Evolutionary conservation across 768 basidiomycete genomes (phyloP), one percentile per base, ranked within the genome.

Genomic region (Lactifluus pinguis): DNA sequence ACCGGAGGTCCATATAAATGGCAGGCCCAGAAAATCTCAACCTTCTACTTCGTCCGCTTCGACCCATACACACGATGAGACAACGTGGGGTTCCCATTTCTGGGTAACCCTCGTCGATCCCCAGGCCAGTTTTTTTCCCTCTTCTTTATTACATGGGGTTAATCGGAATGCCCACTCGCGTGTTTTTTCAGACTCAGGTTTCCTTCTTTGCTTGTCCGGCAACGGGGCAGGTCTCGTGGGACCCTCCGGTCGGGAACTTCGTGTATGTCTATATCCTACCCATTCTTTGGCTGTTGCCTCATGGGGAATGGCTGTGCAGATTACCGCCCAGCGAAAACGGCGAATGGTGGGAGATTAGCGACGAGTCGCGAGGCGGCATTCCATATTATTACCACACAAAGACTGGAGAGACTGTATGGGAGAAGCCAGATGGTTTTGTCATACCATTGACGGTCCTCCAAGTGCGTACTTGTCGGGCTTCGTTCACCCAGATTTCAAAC

Each of bases 341-440:
- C 45, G 92, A 95, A 71, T 97, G 94, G 93, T 98, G 94, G 94
- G 94, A 97, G 72, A 80, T 97, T 61, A 78, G 78, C 49, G 94
- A 98, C 70, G 88, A 92, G 41, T 82, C 85, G 49, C 80, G 91
- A 54, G 87, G 85, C 49, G 90, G 90, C 34, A 76, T 93, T 58
- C 84, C 89, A 4, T 98, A 98, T 71, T 98, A 93, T 74, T 95
- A 95, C 73, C 93, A 95, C 68, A 97, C 93, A 10, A 87, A 92
- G 72, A 86, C 90, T 1, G 86, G 87, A 1, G 87, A 91, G 67
- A 95, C 94, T 1, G 87, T 91, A 39, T 98, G 94, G 94, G 91
- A 91, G 60, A 81, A 87, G n/a, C 94, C 94, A 14, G 73, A 79
- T 25, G 89, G 85, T 38, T 94, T 97, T 70, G 87, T 98, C 34